These are phyloP conservation scores for Pseudonitzschia multistriata DNA, from an alignment of 108 stramenopile genomes.

Conservation along the genomic window DNA sequence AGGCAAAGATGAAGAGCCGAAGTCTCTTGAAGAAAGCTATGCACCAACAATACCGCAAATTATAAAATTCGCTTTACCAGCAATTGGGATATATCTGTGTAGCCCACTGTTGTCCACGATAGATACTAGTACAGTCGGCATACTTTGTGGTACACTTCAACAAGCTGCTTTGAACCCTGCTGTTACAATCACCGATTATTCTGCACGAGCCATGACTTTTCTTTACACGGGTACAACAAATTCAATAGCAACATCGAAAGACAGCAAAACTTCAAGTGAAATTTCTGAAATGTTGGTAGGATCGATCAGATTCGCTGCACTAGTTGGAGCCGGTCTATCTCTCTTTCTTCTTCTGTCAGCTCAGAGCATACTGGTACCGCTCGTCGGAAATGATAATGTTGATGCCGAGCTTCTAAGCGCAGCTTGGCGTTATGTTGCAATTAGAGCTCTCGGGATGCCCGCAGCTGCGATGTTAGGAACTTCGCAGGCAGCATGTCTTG, in stretches of 20 bases:
- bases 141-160: conserved; percentile 76
- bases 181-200: conserved; percentile 70
- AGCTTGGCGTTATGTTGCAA: conserved; percentile 60
- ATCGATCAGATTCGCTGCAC: conserved; percentile 43
- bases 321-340: conserved; percentile 48
- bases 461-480: conserved; percentile 60
- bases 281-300: conserved; percentile 36
- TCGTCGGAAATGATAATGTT: conserved; percentile 57
- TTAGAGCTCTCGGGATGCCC: conserved; percentile 66
- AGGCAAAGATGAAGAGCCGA: background rate
- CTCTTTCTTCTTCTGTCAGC: conserved; percentile 31
- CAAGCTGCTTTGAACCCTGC: conserved; percentile 86
- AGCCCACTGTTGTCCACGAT: conserved; percentile 75
- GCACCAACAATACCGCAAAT: conserved; percentile 61
- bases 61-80: conserved; percentile 74
- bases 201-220: conserved; percentile 71
- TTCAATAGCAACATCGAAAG: conserved; percentile 68
- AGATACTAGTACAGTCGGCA: conserved; percentile 74
- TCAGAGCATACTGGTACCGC: conserved; percentile 27
- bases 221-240: conserved; percentile 87
- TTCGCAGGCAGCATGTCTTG: conserved; percentile 60
- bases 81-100: conserved; percentile 86
- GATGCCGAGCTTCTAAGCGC: conserved; percentile 48
- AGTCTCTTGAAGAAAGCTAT: background rate
- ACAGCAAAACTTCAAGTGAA: conserved; percentile 30